phyloP scores from a whole-genome alignment of 2,329 filamentous ascomycete species.

The Periconia sp. region DNA sequence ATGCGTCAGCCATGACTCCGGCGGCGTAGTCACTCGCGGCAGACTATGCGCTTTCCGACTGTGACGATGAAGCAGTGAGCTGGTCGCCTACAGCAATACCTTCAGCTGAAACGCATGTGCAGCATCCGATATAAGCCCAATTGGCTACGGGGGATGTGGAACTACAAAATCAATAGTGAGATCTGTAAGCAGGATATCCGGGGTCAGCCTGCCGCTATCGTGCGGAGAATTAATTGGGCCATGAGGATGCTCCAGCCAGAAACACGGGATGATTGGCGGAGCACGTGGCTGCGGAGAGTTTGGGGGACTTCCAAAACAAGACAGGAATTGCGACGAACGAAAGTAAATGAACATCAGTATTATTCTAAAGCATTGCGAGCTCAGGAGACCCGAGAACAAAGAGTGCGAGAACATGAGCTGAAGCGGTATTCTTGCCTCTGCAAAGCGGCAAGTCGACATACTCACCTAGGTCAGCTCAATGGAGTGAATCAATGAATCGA shows the following conservation, averaged over 20 bases:
- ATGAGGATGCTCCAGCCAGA: no score
- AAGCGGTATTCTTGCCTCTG: neutral
- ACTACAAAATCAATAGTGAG: slow-evolving; percentile 6
- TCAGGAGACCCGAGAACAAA: no score
- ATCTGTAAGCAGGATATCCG: slow-evolving; percentile 14
- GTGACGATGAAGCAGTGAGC: slow-evolving; percentile 14
- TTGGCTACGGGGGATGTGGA: slow-evolving; percentile 9
- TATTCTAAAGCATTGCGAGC: no score
- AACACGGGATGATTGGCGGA: neutral
- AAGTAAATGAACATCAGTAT: no score
- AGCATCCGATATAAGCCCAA: slow-evolving; percentile 38
- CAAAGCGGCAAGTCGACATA: neutral
- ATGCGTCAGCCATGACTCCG: slow-evolving; percentile 15
- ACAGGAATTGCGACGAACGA: no score
- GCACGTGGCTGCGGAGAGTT: no score
- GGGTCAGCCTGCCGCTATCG: neutral
- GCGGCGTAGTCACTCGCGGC: slow-evolving; percentile 1
- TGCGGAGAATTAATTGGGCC: slow-evolving; percentile 6
- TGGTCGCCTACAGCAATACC: neutral
- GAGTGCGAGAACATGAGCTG: no score
- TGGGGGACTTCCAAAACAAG: no score
- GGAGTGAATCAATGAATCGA: slow-evolving; percentile 1
- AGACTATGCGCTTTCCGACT: slow-evolving; percentile 9
- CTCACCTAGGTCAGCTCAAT: neutral
- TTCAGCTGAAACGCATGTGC: slow-evolving; percentile 22